These are phyloP conservation scores for Pseudogymnoascus verrucosus DNA, from an alignment of 2,329 filamentous ascomycete genomes.

Conservation along the genomic window DNA sequence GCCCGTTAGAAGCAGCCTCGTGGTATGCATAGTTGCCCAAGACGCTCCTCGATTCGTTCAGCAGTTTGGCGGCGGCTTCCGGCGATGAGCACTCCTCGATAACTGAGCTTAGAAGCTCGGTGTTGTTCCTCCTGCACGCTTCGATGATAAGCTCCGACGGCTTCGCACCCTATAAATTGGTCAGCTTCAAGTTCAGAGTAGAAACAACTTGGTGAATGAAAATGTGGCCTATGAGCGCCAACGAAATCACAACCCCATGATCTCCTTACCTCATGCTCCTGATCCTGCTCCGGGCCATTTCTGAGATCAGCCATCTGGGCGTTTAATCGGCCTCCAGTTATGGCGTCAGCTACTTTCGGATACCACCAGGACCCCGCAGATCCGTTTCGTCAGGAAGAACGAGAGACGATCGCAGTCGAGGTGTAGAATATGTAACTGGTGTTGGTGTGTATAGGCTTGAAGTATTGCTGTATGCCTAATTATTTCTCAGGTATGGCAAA, in stretches of 20 bases:
- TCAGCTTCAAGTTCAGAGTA: not conserved
- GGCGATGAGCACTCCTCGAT: slow-evolving; percentile 48
- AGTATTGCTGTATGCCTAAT: not conserved
- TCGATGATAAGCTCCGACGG: slow-evolving; percentile 81
- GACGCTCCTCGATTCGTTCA: slow-evolving; percentile 79
- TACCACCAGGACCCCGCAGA: slow-evolving; percentile 5
- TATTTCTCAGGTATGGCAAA: slow-evolving; percentile 2
- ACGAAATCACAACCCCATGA: not conserved
- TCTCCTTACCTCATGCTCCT: slow-evolving; percentile 23
- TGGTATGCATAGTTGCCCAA: slow-evolving; percentile 87
- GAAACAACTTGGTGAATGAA: not conserved
- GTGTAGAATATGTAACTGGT: not conserved
- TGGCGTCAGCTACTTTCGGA: slow-evolving; percentile 6
- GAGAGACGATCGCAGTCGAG: not conserved
- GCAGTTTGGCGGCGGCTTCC: slow-evolving; percentile 61
- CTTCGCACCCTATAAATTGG: slow-evolving; percentile 64
- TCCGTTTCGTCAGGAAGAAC: not conserved
- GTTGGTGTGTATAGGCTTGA: not conserved
- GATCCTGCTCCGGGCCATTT: slow-evolving; percentile 20
- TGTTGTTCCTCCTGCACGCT: slow-evolving; percentile 89
- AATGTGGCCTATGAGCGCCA: not conserved
- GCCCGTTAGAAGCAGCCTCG: slow-evolving; percentile 76
- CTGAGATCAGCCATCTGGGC: slow-evolving; percentile 24
- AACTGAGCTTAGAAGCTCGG: slow-evolving; percentile 70
- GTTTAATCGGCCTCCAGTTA: slow-evolving; percentile 5